Conservation (phyloP, 352 stramenopile species). For the Phytophthora niederhauseri region DNA sequence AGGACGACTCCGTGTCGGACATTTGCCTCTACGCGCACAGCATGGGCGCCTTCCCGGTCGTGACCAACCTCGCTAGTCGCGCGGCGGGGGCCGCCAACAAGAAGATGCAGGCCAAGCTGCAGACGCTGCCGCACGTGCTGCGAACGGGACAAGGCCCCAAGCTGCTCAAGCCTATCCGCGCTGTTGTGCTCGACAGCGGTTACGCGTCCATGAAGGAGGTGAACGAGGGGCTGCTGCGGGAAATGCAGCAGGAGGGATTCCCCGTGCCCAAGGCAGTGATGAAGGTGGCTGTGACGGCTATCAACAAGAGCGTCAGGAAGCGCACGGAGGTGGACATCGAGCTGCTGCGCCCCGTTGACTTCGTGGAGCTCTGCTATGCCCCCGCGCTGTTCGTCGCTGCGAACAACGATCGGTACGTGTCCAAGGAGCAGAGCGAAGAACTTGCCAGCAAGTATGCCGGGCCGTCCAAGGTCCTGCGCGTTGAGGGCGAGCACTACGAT, state of each 20-base stretch:
- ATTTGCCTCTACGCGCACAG: constrained; percentile 84
- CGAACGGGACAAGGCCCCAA: constrained; percentile 44
- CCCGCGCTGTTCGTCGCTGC: constrained; percentile 78
- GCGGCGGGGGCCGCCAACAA: constrained; percentile 50
- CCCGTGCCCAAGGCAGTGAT: constrained; percentile 70
- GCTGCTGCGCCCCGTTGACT: constrained; percentile 70
- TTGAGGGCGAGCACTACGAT: constrained; percentile 76
- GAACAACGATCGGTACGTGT: constrained; percentile 70
- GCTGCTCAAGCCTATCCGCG: constrained; percentile 69
- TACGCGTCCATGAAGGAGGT: constrained; percentile 77
- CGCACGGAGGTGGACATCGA: constrained; percentile 76
- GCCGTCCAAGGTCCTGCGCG: constrained; percentile 49
- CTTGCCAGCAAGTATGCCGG: constrained; percentile 70
- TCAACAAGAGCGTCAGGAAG: constrained; percentile 83
- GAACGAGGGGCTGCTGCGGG: constrained; percentile 63
- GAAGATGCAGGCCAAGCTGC: constrained; percentile 56
- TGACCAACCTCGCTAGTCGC: constrained; percentile 76
- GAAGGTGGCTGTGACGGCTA: constrained; percentile 64
- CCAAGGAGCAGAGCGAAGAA: constrained; percentile 65
- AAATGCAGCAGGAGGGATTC: constrained; percentile 78
- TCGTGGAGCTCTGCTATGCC: constrained; percentile 68
- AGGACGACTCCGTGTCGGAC: constrained; percentile 50
- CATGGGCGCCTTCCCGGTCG: constrained; percentile 82
- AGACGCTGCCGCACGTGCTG: constrained; percentile 61
- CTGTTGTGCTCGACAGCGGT: constrained; percentile 74